Base-by-base conservation (phyloP, 768 basidiomycete species). In the Termitomyces sp. region DNA sequence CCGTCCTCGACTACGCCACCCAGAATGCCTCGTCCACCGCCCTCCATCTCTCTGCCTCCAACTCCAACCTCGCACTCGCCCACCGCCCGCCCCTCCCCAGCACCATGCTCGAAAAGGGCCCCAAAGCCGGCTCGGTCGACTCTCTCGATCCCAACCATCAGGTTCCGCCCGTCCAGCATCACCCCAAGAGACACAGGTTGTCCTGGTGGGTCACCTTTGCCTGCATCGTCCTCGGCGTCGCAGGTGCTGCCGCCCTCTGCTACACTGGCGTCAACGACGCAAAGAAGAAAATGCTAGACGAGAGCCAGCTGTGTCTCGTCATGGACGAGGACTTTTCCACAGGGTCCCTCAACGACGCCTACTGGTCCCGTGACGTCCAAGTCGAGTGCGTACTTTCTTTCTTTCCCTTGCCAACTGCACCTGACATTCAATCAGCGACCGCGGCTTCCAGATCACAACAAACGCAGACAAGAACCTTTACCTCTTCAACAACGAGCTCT, bases 371-470 rank as follows among this genome's bases (percentile, higher is more conserved):
- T 35, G 89, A 92, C 45, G 77, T 91, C 55, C 80, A 86, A 59
- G 70, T 86, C 65, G 89, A 89, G 78, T 83, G 55, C 34, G 77
- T 64, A 5, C 25, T 35, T 48, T 59, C 21, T 59, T 62, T 43
- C n/a, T 51, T 44, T 14, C n/a, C 50, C 48, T 14, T 23, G 19
- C 1, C 12, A 3, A 34, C n/a, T n/a, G n/a, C n/a, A n/a, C 12
- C 12, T 14, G 14, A 34, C 11, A 2, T 9, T 32, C 9, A 11
- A 11, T 16, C 64, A 83, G 83, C 17, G 88, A 86, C 56, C 80
- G 79, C 16, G 83, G 91, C 61, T 94, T 94, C 68, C 82, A 93
- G 66, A 91, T 91, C 81, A 83, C 88, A 3, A 88, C 88, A 1
- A 63, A 68, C 10, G 77, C 77, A 1, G 56, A 75, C 14, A 82